Evolutionary conservation across 768 basidiomycete genomes (phyloP).

Genomic region (Phanerochaete carnosa): DNA sequence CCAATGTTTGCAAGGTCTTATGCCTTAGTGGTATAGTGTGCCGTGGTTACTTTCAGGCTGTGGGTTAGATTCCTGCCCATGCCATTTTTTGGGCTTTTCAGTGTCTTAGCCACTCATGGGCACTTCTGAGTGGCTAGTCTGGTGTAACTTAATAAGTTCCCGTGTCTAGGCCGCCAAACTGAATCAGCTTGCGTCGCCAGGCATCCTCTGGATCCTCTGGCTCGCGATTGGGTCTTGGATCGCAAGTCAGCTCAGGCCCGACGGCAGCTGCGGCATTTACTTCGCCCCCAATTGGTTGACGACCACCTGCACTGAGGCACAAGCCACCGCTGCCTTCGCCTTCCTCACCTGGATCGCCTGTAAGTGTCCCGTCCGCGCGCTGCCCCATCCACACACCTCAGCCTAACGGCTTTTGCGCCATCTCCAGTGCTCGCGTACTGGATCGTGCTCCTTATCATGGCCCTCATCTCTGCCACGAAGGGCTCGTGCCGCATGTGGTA

Average conservation of each 20-base stretch:
- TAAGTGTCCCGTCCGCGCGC: constrained; percentile 16
- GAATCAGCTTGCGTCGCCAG: no score
- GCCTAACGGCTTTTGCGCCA: no score
- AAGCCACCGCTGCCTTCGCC: constrained; percentile 32
- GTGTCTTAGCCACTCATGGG: no score
- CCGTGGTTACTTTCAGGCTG: no score
- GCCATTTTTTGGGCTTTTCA: no score
- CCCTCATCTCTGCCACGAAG: constrained; percentile 21
- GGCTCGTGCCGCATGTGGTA: constrained; percentile 32
- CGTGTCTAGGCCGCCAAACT: no score
- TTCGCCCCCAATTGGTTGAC: constrained; percentile 5
- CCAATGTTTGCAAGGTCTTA: no score
- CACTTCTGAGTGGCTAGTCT: no score
- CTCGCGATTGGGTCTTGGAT: constrained; percentile 32
- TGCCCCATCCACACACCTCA: no score
- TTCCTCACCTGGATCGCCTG: constrained; percentile 35
- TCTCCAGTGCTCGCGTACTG: constrained; percentile 35
- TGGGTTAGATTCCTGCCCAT: no score
- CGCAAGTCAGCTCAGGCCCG: neutral
- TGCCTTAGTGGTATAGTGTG: no score
- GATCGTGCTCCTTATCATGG: constrained; percentile 20
- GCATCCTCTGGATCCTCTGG: constrained; percentile 37
- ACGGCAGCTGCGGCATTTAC: constrained; percentile 12
- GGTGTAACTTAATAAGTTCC: no score
- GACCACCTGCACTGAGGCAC: constrained; percentile 27